Evolutionary conservation across 441 rosid genomes (phyloP).

Genomic region (Adansonia grandidieri): DNA sequence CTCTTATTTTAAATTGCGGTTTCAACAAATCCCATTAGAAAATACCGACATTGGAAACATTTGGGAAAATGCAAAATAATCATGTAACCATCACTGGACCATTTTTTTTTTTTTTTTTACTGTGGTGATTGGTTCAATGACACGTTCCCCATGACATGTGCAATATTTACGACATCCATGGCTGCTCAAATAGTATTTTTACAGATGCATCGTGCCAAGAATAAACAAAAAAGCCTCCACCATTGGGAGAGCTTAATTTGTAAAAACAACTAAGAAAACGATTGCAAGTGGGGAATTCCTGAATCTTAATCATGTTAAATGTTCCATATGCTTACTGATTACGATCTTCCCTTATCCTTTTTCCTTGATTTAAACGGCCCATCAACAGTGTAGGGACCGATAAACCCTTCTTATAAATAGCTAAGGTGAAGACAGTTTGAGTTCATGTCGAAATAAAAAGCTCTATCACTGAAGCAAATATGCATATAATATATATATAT

Average conservation of each 20-base stretch:
- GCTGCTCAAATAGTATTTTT: not conserved
- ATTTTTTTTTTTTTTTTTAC: no score
- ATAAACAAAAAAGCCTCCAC: not conserved
- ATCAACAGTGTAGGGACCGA: not conserved
- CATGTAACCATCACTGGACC: no score
- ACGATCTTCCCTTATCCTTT: constrained; percentile 8
- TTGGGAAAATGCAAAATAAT: no score
- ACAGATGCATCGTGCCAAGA: constrained; percentile 18
- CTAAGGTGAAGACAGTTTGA: not conserved
- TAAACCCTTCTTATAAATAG: constrained; percentile 9
- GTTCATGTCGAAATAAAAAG: not conserved
- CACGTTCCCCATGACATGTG: no score
- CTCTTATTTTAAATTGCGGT: no score
- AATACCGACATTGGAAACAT: no score
- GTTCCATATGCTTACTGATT: not conserved
- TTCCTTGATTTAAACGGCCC: not conserved
- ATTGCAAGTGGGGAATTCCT: constrained; percentile 21
- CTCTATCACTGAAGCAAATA: constrained; percentile 10
- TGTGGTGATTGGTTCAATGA: no score
- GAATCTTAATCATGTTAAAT: constrained; percentile 19
- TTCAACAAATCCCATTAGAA: no score
- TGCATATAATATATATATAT: not conserved
- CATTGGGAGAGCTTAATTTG: not conserved
- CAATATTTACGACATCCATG: no score
- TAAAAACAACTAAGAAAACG: not conserved